Conservation (phyloP, 176 grass and related monocot species). For the Carex parvula region DNA sequence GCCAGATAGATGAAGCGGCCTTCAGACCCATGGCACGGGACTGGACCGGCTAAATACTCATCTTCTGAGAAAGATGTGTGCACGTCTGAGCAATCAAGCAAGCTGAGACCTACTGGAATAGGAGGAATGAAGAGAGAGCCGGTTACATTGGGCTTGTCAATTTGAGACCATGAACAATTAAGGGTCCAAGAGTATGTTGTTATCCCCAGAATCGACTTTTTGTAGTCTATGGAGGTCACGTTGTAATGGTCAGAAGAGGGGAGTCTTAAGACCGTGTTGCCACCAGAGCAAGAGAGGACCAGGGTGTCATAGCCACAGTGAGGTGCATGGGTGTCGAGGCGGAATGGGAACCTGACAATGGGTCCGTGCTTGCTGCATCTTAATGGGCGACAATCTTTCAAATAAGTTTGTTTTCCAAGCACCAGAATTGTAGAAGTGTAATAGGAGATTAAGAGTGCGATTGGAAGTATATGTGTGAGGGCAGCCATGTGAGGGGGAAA, state of each 20-base stretch:
- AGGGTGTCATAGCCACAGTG: background rate
- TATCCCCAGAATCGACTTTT: background rate
- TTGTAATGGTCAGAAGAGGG: background rate
- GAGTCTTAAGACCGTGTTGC: background rate
- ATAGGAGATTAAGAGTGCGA: background rate
- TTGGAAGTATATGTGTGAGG: background rate
- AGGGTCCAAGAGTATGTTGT: background rate
- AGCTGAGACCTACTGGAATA: background rate
- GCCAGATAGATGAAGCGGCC: background rate
- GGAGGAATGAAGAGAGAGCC: background rate
- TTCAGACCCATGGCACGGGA: background rate
- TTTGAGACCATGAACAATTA: background rate
- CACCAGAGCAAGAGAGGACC: background rate
- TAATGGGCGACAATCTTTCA: background rate
- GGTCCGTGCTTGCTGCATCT: background rate
- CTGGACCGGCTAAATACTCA: background rate
- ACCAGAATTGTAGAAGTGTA: background rate
- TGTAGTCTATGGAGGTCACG: background rate
- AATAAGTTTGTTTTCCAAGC: background rate
- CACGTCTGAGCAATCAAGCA: background rate
- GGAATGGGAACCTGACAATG: background rate
- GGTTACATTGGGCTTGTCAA: background rate
- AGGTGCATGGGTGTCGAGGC: background rate
- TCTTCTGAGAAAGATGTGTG: background rate
- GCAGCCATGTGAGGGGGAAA: background rate